Conservation (phyloP, 768 basidiomycete genomes). For the Mycena pura region DNA sequence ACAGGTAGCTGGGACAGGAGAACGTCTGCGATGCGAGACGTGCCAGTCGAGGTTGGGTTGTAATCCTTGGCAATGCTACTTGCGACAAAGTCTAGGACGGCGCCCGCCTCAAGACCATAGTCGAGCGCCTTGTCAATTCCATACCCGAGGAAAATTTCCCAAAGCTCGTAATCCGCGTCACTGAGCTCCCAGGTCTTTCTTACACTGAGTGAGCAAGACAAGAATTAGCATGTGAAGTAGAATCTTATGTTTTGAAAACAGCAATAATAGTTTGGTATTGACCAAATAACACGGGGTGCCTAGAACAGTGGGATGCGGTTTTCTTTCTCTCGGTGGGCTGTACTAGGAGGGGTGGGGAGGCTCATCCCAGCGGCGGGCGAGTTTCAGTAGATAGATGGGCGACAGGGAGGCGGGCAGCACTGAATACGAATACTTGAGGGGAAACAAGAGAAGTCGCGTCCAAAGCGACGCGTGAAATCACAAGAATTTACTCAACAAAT, state of each 20-base stretch:
- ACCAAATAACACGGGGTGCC: conserved; percentile 54
- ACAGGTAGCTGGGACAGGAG: conserved; percentile 63
- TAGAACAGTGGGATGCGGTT: conserved; percentile 42
- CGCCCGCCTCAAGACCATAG: conserved; percentile 57
- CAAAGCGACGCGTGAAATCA: too few species aligned
- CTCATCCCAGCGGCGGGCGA: conserved; percentile 10
- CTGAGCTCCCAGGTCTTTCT: conserved; percentile 56
- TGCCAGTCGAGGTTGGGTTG: conserved; percentile 46
- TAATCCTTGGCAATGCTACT: conserved; percentile 48
- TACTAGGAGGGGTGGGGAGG: conserved; percentile 28
- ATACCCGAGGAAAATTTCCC: conserved; percentile 64
- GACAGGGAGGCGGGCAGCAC: too few species aligned
- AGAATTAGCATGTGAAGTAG: too few species aligned
- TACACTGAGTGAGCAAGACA: too few species aligned
- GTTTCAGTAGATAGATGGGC: too few species aligned
- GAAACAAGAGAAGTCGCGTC: too few species aligned
- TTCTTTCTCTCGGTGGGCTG: conserved; percentile 43
- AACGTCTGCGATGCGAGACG: conserved; percentile 65
- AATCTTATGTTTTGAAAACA: too few species aligned
- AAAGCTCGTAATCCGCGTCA: conserved; percentile 59
- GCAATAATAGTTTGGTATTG: conserved; percentile 52
- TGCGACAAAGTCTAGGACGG: conserved; percentile 65
- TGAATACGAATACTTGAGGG: too few species aligned
- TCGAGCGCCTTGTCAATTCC: conserved; percentile 65
- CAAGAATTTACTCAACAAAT: too few species aligned